phyloP scores from a whole-genome alignment of 129 eudicot genomes.

The Gnaphalium uliginosum region DNA sequence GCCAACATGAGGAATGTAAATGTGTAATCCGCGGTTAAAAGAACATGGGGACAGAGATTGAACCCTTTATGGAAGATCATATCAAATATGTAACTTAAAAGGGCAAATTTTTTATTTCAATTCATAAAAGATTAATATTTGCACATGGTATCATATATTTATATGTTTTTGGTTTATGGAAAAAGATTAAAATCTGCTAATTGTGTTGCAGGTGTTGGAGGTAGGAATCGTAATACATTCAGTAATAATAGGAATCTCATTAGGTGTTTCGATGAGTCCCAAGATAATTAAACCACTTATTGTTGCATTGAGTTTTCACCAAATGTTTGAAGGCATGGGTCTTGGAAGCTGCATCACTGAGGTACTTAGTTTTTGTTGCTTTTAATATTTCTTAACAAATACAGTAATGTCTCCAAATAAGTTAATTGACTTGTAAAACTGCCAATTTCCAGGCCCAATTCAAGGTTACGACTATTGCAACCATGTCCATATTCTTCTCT shows the following conservation, averaged over 20 bases:
- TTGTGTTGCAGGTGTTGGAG: constrained; percentile 47
- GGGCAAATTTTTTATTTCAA: too few species aligned
- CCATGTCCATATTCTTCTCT: constrained; percentile 44
- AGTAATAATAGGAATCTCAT: constrained; percentile 47
- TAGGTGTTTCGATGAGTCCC: constrained; percentile 44
- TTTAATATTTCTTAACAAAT: background rate
- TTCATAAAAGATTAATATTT: too few species aligned
- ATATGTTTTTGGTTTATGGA: background rate
- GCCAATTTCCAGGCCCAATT: constrained; percentile 41
- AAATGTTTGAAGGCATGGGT: constrained; percentile 61
- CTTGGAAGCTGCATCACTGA: constrained; percentile 54
- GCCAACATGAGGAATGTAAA: too few species aligned
- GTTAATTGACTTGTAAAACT: background rate
- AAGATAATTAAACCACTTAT: constrained; percentile 51
- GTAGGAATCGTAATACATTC: constrained; percentile 52
- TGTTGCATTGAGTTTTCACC: constrained; percentile 53
- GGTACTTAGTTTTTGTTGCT: constrained; percentile 22
- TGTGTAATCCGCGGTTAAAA: too few species aligned
- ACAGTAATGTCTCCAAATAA: background rate
- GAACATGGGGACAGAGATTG: too few species aligned
- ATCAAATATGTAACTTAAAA: too few species aligned
- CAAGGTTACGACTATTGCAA: constrained; percentile 18
- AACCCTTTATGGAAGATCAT: too few species aligned
- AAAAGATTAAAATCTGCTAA: background rate
- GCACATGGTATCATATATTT: too few species aligned